phyloP scores from a whole-genome alignment of 2,329 filamentous ascomycete species.

The Neospermospora avenae region DNA sequence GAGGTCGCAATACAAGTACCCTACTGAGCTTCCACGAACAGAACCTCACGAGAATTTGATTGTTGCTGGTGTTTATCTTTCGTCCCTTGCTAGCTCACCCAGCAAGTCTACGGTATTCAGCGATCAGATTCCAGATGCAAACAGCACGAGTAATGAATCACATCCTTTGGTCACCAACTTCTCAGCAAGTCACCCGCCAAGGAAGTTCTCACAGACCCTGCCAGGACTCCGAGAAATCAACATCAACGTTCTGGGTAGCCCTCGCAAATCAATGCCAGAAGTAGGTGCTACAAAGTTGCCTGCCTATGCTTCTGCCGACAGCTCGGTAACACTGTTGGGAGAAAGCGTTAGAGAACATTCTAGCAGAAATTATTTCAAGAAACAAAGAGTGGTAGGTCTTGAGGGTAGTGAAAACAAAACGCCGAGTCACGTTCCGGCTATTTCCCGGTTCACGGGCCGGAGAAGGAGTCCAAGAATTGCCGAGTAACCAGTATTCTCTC shows the following conservation, averaged over 20 bases:
- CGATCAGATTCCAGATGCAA: slow-evolving; percentile 27
- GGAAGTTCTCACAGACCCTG: slow-evolving; percentile 14
- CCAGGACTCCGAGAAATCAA: slow-evolving; percentile 12
- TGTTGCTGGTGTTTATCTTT: slow-evolving; percentile 39
- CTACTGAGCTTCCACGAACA: slow-evolving; percentile 74
- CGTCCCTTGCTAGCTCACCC: slow-evolving; percentile 25
- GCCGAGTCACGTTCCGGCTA: slow-evolving; percentile 11
- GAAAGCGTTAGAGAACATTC: slow-evolving; percentile 39
- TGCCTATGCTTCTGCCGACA: too few relatives aligned
- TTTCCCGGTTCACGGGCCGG: slow-evolving; percentile 27
- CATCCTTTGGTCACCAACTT: slow-evolving; percentile 27
- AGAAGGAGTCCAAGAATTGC: slow-evolving; percentile 22
- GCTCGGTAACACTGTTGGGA: background rate
- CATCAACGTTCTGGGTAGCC: slow-evolving; percentile 21
- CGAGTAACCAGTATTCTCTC: too few relatives aligned
- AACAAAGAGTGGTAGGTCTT: slow-evolving; percentile 36
- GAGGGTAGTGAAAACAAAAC: slow-evolving; percentile 43
- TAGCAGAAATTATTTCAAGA: slow-evolving; percentile 39
- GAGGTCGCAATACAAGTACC: slow-evolving; percentile 75
- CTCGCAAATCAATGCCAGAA: slow-evolving; percentile 44
- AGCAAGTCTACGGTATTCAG: slow-evolving; percentile 27
- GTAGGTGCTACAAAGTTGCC: slow-evolving; percentile 17
- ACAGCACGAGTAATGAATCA: slow-evolving; percentile 29
- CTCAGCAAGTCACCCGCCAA: background rate
- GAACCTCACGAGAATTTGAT: slow-evolving; percentile 56